Base-by-base conservation (phyloP, 2,329 filamentous ascomycete genomes). In the Clathrospora elynae region DNA sequence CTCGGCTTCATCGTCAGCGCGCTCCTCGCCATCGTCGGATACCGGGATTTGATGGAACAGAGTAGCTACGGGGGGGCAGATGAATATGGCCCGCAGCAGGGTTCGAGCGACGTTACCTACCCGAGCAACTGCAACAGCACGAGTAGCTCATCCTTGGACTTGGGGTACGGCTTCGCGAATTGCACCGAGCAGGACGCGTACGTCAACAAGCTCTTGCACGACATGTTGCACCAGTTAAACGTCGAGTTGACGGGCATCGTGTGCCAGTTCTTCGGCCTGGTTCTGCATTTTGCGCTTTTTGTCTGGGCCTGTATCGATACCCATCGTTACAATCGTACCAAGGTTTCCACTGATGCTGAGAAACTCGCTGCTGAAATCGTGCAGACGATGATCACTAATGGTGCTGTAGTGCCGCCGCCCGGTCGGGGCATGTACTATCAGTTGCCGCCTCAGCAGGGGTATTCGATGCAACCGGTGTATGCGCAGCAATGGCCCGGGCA, bases 261-360 rank as follows among this genome's bases (percentile, higher is more conserved):
- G 7, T 66, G 63, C 34, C 66, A 68, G 28, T 68, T 59, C 41
- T 36, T 69, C 5, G 47, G 46, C 2, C 23, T 71, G 12, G 11
- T 61, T 1, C 31, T 70, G 25, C 68, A 71, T 35, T 59, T 72
- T 34, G 49, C 48, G 1, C 54, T 71, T 3, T 71, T 72, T 44
- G 49, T 71, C 8, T 71, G 68, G 66, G 69, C 68, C 1, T 72
- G 69, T 22, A 60, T 70, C 6, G 68, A 72, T 32, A 67, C 64
- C 11, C 46, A 64, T 30, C 42, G 39, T 4, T 36, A 62, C 17
- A 63, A 61, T 8, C 48, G 36, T n/a, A 32, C 37, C n/a, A 58
- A 53, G 11, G 50, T 57, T 0, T 52, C 49, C 42, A 66, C 57
- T 17, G 63, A 67, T 9, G 64, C 65, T 1, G 65, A 69, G 49